Conservation (phyloP, 306 rosid genomes). For the Ceratonia siliqua region DNA sequence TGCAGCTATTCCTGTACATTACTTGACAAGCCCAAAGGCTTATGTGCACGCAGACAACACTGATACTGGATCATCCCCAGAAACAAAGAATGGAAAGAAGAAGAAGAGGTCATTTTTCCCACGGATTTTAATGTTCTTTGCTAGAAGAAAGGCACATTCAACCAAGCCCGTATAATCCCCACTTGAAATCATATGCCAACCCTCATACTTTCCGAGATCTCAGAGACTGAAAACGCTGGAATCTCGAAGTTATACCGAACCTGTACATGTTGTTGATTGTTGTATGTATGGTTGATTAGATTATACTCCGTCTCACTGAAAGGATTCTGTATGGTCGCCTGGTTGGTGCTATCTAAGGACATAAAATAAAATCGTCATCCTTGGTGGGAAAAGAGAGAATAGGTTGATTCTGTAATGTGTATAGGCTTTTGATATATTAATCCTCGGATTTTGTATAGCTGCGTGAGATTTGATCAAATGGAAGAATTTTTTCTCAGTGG, state of each 20-base stretch:
- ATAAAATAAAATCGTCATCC: conserved; percentile 30
- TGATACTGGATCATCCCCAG: conserved; percentile 48
- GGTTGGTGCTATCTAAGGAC: conserved; percentile 39
- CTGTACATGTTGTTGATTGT: conserved; percentile 47
- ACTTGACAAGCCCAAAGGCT: conserved; percentile 49
- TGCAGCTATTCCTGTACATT: conserved; percentile 23
- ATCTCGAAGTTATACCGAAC: conserved; percentile 20
- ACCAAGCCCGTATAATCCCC: conserved; percentile 41
- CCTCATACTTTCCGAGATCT: conserved; percentile 29
- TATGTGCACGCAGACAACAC: conserved; percentile 29
- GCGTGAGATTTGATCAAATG: conserved; percentile 41
- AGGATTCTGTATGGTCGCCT: conserved; percentile 28
- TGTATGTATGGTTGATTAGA: conserved; percentile 47
- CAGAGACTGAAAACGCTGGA: conserved; percentile 36
- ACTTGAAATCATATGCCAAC: conserved; percentile 27
- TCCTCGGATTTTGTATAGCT: conserved; percentile 41
- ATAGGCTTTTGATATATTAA: conserved; percentile 43
- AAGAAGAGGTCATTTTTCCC: conserved; percentile 85
- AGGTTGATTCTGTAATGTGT: conserved; percentile 41
- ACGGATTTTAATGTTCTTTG: conserved; percentile 83
- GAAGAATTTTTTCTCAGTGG: not conserved
- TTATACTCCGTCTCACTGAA: conserved; percentile 28
- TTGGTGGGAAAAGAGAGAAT: conserved; percentile 39
- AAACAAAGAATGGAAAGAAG: conserved; percentile 64
- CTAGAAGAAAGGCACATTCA: conserved; percentile 56